These are phyloP conservation scores for Suhomyces sp. DNA, from an alignment of 805 yeast species.

Conservation along the genomic window DNA sequence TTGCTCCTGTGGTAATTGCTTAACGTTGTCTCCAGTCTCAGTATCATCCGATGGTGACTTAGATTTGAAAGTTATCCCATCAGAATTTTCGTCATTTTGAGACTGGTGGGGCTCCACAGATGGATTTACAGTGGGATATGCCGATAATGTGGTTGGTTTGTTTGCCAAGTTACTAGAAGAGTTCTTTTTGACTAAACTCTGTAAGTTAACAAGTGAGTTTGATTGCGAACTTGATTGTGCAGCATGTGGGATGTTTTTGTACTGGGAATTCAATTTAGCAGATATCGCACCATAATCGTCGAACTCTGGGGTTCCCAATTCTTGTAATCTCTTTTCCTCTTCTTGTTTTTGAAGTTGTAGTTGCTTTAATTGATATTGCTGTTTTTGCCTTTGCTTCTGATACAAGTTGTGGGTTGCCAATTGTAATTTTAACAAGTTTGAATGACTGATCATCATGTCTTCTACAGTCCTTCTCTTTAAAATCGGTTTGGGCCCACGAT, in stretches of 20 bases:
- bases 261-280: constrained; percentile 42
- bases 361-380: constrained; percentile 21
- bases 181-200: constrained; percentile 8
- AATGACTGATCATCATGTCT: constrained; percentile 71
- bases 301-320: constrained; percentile 32
- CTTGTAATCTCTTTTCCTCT: constrained; percentile 2
- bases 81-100: not conserved
- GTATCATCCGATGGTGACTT: not conserved
- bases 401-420: constrained; percentile 37
- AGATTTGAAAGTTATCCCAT: not conserved
- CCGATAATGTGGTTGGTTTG: not conserved
- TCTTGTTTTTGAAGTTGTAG: constrained; percentile 20
- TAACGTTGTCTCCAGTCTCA: not conserved
- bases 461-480: constrained; percentile 82
- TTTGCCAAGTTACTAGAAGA: constrained; percentile 1
- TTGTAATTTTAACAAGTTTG: constrained; percentile 42
- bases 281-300: constrained; percentile 44
- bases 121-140: not conserved
- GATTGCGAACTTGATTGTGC: constrained; percentile 11
- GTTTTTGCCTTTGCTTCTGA: constrained; percentile 30
- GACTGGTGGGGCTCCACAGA: not conserved
- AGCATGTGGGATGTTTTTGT: constrained; percentile 12
- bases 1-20: not conserved
- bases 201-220: constrained; percentile 14
- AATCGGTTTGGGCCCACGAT: constrained; percentile 65